Evolutionary conservation across 176 grass and related monocot genomes (phyloP).

Genomic region (Triticum timopheevii): DNA sequence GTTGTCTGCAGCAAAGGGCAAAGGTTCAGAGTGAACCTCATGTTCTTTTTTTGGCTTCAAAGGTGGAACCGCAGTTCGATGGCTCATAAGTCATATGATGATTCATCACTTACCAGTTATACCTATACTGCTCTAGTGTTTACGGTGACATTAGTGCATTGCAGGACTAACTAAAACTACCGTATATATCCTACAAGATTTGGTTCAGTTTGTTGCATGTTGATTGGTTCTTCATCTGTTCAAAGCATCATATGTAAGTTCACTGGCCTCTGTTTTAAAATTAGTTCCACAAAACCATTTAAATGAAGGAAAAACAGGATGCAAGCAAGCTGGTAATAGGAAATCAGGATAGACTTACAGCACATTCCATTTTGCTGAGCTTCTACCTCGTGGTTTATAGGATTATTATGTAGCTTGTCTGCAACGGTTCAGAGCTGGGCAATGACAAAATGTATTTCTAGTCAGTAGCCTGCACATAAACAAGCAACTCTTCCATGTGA

Average conservation of each 20-base stretch:
- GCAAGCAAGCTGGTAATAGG: neutral
- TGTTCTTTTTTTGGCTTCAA: neutral
- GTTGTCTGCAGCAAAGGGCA: neutral
- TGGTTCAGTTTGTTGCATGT: neutral
- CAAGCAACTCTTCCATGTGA: neutral
- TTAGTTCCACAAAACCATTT: neutral
- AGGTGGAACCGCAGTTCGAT: neutral
- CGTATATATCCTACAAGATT: neutral
- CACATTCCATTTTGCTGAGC: neutral
- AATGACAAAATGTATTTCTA: neutral
- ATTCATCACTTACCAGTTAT: neutral
- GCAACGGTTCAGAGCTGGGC: neutral
- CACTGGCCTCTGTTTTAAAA: neutral
- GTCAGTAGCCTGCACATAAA: neutral
- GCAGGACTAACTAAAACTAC: neutral
- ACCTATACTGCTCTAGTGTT: neutral
- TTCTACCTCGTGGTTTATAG: neutral
- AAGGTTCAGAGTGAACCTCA: neutral
- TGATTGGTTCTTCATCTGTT: neutral
- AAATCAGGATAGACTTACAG: neutral
- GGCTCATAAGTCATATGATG: neutral
- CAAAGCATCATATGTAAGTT: neutral
- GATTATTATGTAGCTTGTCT: neutral
- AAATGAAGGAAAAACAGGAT: neutral
- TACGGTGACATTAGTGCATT: neutral